These are phyloP conservation scores for Rubroboletus satanas DNA, from an alignment of 768 basidiomycete genomes.

Conservation along the genomic window DNA sequence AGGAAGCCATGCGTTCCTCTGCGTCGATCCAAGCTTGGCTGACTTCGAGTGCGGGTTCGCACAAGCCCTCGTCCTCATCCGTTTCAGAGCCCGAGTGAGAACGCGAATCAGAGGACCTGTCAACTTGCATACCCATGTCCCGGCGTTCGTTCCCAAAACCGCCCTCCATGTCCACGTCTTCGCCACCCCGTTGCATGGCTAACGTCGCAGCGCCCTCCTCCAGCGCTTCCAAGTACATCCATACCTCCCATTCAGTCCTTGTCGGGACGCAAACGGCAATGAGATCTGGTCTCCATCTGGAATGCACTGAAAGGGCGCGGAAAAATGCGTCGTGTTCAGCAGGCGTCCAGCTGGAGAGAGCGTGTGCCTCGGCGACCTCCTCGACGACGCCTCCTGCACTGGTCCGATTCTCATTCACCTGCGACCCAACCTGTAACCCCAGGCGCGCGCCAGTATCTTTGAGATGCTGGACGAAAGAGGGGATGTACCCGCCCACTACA, in stretches of 20 bases:
- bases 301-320: conserved; percentile 60
- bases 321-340: conserved; percentile 73
- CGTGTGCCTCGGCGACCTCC: background rate
- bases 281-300: conserved; percentile 72
- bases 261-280: conserved; percentile 65
- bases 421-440: background rate
- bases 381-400: background rate
- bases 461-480: conserved; percentile 26
- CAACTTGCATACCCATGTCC: conserved; percentile 1
- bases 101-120: conserved; percentile 28
- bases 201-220: conserved; percentile 23
- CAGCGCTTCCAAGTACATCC: conserved; percentile 58
- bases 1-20: conserved; percentile 33
- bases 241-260: conserved; percentile 65
- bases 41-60: conserved; percentile 34
- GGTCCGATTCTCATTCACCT: background rate
- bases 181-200: conserved; percentile 13
- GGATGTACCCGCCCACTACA: conserved; percentile 21
- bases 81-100: conserved; percentile 1
- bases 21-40: conserved; percentile 34
- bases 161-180: background rate
- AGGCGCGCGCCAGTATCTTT: conserved; percentile 24
- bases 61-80: background rate
- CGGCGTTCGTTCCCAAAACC: background rate
- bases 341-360: conserved; percentile 49